These are phyloP conservation scores for Globisporangium splendens DNA, from an alignment of 352 stramenopile species.

Conservation along the genomic window DNA sequence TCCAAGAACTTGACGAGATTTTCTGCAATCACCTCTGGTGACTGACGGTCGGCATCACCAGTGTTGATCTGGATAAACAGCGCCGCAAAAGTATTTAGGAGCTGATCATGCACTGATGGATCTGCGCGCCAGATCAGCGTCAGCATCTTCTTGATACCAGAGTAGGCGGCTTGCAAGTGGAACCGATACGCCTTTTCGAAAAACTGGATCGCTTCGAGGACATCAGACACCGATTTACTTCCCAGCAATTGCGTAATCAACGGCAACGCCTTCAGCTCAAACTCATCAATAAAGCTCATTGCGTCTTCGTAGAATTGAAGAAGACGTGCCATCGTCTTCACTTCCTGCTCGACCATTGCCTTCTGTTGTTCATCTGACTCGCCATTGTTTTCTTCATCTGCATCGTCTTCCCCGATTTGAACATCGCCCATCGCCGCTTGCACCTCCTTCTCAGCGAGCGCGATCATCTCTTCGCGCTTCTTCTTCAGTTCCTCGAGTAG, in stretches of 20 bases:
- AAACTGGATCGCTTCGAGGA: constrained; percentile 92
- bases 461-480: constrained; percentile 76
- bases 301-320: constrained; percentile 91
- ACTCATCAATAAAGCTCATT: constrained; percentile 91
- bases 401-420: constrained; percentile 7
- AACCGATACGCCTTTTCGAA: constrained; percentile 92
- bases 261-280: constrained; percentile 76
- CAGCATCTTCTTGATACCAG: constrained; percentile 90
- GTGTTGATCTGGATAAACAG: constrained; percentile 59
- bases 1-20: constrained; percentile 76
- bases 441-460: constrained; percentile 72
- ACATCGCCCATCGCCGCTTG: constrained; percentile 48
- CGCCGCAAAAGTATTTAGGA: constrained; percentile 80
- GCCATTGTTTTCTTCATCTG: constrained; percentile 4
- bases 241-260: constrained; percentile 86
- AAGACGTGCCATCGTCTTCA: constrained; percentile 70
- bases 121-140: constrained; percentile 90
- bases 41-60: constrained; percentile 34
- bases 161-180: constrained; percentile 84
- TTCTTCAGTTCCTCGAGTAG: constrained; percentile 57
- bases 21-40: constrained; percentile 47
- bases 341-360: constrained; percentile 56
- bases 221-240: constrained; percentile 90
- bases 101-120: constrained; percentile 86
- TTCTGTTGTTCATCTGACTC: constrained; percentile 35